phyloP scores from a whole-genome alignment of 2,329 filamentous ascomycete genomes.

The Coniochaeta sp. region DNA sequence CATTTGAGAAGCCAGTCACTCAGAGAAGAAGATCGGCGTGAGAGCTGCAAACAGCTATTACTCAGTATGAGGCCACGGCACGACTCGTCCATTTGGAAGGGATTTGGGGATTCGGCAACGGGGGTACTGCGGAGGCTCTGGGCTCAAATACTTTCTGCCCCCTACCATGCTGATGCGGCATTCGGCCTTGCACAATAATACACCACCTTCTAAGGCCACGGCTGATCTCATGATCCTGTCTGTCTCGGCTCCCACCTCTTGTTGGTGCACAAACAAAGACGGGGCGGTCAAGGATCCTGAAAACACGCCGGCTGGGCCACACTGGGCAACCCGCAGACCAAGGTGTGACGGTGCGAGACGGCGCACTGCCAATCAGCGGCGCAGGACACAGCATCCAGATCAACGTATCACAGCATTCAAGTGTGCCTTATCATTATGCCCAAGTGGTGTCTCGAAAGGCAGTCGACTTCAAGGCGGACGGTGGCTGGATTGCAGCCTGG shows the following conservation, averaged over 20 bases:
- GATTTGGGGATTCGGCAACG: background rate
- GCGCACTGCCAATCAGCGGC: background rate
- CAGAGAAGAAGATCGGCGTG: background rate
- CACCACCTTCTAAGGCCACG: background rate
- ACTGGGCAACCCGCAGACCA: too few relatives aligned
- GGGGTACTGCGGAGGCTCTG: background rate
- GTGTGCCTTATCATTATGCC: background rate
- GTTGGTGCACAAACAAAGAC: background rate
- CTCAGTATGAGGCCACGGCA: background rate
- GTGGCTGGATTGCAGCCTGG: slow-evolving; percentile 9
- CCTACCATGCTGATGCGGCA: background rate
- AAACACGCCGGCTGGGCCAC: background rate
- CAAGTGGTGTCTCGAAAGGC: slow-evolving; percentile 1
- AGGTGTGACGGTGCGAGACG: background rate
- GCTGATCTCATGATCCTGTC: background rate
- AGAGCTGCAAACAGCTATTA: background rate
- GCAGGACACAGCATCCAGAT: background rate
- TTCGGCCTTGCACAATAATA: background rate
- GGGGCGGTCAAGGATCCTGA: background rate
- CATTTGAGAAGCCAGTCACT: background rate
- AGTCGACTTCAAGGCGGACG: background rate
- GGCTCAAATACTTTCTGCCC: background rate
- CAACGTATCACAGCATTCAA: background rate
- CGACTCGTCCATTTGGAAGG: too few relatives aligned
- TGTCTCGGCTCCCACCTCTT: background rate